phyloP scores from a whole-genome alignment of 768 basidiomycete species.

The Leucosporidium yakuticum region DNA sequence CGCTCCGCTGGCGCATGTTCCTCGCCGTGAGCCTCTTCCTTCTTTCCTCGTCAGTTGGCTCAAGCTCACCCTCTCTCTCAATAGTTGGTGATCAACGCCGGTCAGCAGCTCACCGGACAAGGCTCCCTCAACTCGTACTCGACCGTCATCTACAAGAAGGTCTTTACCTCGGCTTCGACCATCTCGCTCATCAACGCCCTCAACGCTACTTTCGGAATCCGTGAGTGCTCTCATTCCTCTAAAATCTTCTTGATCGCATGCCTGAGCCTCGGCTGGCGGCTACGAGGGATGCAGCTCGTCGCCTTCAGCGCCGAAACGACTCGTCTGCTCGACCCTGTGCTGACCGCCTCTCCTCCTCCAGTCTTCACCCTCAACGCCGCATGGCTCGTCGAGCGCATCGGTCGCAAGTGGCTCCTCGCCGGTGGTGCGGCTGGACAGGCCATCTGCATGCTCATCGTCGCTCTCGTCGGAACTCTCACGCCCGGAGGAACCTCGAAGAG shows the following conservation, averaged over 20 bases:
- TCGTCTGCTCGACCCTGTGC: no score
- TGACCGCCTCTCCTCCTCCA: no score
- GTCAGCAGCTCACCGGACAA: conserved; percentile 4
- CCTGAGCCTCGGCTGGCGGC: no score
- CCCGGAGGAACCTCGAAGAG: neutral
- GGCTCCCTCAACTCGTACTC: conserved; percentile 1
- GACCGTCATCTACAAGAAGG: neutral
- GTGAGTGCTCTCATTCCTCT: neutral
- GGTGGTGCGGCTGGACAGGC: neutral
- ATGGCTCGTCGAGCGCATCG: neutral
- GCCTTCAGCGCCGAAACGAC: no score
- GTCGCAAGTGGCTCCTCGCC: neutral
- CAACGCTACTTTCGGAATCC: neutral
- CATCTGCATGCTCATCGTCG: conserved; percentile 1
- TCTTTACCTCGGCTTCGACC: neutral
- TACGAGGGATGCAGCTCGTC: no score
- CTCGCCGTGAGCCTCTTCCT: neutral
- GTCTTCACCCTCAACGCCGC: no score
- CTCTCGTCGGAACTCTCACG: neutral
- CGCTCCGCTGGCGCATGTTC: neutral
- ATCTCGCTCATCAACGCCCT: conserved; percentile 2
- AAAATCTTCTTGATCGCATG: no score
- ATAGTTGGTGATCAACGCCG: neutral
- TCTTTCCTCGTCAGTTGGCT: no score
- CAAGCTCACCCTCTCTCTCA: no score